These are phyloP conservation scores for Diaporthe destruens DNA, from an alignment of 2,329 filamentous ascomycete genomes.

Conservation along the genomic window DNA sequence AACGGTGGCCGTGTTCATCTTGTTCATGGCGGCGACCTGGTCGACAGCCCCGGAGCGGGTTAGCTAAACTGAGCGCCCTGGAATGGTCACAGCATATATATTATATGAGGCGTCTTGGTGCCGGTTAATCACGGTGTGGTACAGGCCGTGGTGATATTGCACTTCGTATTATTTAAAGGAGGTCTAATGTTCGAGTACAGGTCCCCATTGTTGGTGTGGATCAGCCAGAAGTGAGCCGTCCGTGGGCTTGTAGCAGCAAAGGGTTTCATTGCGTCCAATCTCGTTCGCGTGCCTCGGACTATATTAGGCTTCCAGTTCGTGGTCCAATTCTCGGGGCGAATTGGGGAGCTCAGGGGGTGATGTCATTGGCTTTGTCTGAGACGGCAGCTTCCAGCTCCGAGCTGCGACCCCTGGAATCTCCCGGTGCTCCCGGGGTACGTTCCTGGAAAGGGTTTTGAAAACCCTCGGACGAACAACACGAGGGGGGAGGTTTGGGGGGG, in stretches of 20 bases:
- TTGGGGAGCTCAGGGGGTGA: slow-evolving; percentile 28
- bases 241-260: slow-evolving; percentile 6
- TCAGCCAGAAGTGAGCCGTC: slow-evolving; percentile 6
- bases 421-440: not conserved
- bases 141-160: not conserved
- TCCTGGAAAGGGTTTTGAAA: not conserved
- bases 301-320: not conserved
- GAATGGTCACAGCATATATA: not conserved
- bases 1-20: slow-evolving; percentile 83
- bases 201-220: slow-evolving; percentile 12
- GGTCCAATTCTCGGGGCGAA: slow-evolving; percentile 3
- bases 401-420: slow-evolving; percentile 21
- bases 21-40: slow-evolving; percentile 54
- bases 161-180: slow-evolving; percentile 33
- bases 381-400: slow-evolving; percentile 7
- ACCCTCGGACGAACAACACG: not conserved
- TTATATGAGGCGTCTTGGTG: not conserved
- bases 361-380: slow-evolving; percentile 28
- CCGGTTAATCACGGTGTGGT: slow-evolving; percentile 4
- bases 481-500: not conserved
- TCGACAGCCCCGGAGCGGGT: slow-evolving; percentile 2
- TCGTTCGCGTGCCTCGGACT: slow-evolving; percentile 25
- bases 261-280: slow-evolving; percentile 36
- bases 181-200: slow-evolving; percentile 8
- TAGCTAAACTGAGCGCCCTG: not conserved